Base-by-base conservation (phyloP, 768 basidiomycete genomes). In the Tylopilus sp. region DNA sequence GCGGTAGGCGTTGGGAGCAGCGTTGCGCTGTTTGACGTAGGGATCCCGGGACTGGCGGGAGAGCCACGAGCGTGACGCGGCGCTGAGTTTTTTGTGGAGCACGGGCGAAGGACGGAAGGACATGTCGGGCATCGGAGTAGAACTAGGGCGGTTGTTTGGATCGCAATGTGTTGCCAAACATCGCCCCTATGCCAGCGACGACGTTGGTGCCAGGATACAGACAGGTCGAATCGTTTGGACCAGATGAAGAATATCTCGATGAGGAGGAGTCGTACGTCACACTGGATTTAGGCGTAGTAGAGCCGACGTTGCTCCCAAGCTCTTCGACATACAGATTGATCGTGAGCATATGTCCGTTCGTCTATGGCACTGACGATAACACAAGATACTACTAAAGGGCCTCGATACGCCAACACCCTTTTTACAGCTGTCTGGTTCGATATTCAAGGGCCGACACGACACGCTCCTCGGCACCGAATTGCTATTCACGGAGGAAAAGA, bases 391-490 rank as follows among this genome's bases (percentile, higher is more conserved):
- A 39, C 23, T 22, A 15, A 57, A 88, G 90, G 89, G 88, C 1
- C 65, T 91, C 21, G 88, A 92, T 61, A 86, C 86, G 0, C 80
- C 86, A 0, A 85, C 81, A 0, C 89, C 90, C 0, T 89, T 82
- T 57, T 67, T 92, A 20, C 90, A 92, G 57, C 73, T 91, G 1
- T 83, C 85, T 5, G 88, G 88, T 2, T 85, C 86, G 1, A 75
- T 89, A 18, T 75, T 91, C 55, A 83, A 83, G 65, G 90, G 90
- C 1, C 70, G 74, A 33, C 82, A 90, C 53, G 80, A 86, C 50
- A 62, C 73, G 17, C 73, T 91, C 4, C 70, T 91, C 3, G 90
- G 90, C 2, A 86, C 86, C 0, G 89, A 92, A 60, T 68, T 92
- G 22, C 61, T 91, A 18, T 91, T 91, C 65, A 78, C 80, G 0